phyloP scores from a whole-genome alignment of 495 filamentous ascomycete genomes.

The Oidiodendron maius region DNA sequence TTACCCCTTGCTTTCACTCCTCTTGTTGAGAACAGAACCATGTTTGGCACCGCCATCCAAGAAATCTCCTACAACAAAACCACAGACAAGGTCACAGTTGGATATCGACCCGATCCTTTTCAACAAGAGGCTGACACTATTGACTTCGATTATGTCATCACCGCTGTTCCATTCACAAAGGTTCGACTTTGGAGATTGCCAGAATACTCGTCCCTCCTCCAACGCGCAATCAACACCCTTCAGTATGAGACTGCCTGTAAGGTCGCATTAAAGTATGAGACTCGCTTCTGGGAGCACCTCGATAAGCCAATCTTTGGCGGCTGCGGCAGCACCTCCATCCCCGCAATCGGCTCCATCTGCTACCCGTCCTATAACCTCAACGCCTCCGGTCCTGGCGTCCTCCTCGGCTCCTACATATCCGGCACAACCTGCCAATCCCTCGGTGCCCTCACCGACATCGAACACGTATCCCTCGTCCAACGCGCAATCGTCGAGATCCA shows the following conservation, averaged over 20 bases:
- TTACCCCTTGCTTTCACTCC: slow-evolving; percentile 59
- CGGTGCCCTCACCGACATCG: slow-evolving; percentile 34
- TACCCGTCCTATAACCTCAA: slow-evolving; percentile 63
- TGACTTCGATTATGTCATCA: slow-evolving; percentile 59
- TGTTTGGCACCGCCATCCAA: slow-evolving; percentile 45
- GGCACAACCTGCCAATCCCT: slow-evolving; percentile 12
- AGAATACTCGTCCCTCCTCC: slow-evolving; percentile 32
- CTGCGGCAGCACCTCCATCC: slow-evolving; percentile 51
- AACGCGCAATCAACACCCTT: slow-evolving; percentile 54
- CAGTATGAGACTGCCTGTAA: slow-evolving; percentile 58
- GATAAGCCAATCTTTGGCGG: slow-evolving; percentile 56
- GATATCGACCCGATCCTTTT: slow-evolving; percentile 27
- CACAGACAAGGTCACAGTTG: slow-evolving; percentile 38
- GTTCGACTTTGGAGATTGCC: slow-evolving; percentile 49
- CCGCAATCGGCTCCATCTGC: slow-evolving; percentile 52
- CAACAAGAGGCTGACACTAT: neutral
- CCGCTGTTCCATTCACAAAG: slow-evolving; percentile 56
- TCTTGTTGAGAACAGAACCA: slow-evolving; percentile 45
- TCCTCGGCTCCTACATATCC: slow-evolving; percentile 52
- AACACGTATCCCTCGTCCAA: slow-evolving; percentile 50
- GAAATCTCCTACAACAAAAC: slow-evolving; percentile 34
- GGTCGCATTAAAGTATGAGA: slow-evolving; percentile 55
- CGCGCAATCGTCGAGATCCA: slow-evolving; percentile 57
- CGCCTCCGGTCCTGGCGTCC: slow-evolving; percentile 51
- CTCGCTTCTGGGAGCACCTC: slow-evolving; percentile 65